Evolutionary conservation across 441 rosid species (phyloP), one percentile per base, ranked within the genome.

Genomic region (Capsella rubella): DNA sequence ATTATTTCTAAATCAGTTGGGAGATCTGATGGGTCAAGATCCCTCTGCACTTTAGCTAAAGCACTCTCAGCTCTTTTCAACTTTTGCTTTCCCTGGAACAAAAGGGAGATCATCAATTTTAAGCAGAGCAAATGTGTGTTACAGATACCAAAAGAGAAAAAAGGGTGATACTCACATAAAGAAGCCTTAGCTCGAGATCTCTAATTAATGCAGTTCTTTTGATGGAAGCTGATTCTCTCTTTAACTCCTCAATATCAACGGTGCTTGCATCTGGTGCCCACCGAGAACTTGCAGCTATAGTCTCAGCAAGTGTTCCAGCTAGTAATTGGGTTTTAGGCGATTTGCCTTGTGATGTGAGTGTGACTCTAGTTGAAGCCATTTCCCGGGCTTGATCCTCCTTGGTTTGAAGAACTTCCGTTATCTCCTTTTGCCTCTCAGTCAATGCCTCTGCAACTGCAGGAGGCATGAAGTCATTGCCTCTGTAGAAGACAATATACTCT

Each of bases 381-480:
- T 82, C 82, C 40, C 98, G 84, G 52, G 79, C 88, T 81, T 80
- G 79, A 66, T 93, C 98, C 82, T 93, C 98, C 83, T 89, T 91
- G 61, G 86, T 82, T 75, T 86, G 90, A 62, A 77, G 84, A 57
- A 83, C 80, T 76, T 82, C 82, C 18, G 82, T 74, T 53, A 72
- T 72, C 78, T 84, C 79, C 52, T 84, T 84, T 78, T 69, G 83
- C 82, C 95, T 84, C 76, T 86, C 93, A 43, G 82, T 86, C 83
- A 93, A 64, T 53, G 86, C 82, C 71, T 84, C 86, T 15, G 62
- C 71, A 56, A 91, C 84, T 16, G 64, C 82, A 46, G 97, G 90
- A 9, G 95, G 97, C 85, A 93, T 75, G 86, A 93, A 93, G 79
- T 91, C 98, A 80, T 93, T 91, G 46, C 98, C 98, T 84, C 97